A percentile compares a stretch with the other conserved stretches of the same genome.
phyloP scores from a whole-genome alignment of 2,329 filamentous ascomycete species.

The Neopestalotiopsis sp. region DNA sequence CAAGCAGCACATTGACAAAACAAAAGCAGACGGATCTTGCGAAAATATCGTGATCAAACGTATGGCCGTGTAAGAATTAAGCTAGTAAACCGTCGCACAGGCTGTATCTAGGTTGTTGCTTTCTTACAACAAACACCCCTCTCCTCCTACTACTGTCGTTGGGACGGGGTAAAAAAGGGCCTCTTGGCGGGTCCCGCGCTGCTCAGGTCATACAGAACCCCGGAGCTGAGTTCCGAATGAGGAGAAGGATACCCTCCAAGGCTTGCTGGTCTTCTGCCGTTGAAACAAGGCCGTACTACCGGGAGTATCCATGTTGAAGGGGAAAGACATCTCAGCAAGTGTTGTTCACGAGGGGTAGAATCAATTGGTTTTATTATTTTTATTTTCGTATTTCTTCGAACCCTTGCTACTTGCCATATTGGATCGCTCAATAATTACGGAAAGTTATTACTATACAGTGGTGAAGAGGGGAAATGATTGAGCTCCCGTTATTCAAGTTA shows the following conservation, averaged over 20 bases:
- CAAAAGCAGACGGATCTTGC: too few relatives aligned
- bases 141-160: not conserved
- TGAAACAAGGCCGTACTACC: conserved; percentile 1
- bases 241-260: not conserved
- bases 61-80: too few relatives aligned
- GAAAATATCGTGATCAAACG: too few relatives aligned
- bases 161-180: not conserved
- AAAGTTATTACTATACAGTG: too few relatives aligned
- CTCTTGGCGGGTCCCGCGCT: not conserved
- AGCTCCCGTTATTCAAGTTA: too few relatives aligned
- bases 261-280: not conserved
- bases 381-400: not conserved
- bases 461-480: too few relatives aligned
- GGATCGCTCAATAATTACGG: not conserved
- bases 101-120: too few relatives aligned
- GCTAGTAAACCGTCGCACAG: too few relatives aligned
- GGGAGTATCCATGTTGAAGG: not conserved
- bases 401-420: too few relatives aligned
- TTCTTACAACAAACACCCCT: not conserved
- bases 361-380: not conserved
- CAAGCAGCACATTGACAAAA: too few relatives aligned
- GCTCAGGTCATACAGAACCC: not conserved
- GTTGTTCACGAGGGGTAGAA: not conserved
- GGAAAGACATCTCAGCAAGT: not conserved
- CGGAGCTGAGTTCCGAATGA: not conserved